phyloP scores from a whole-genome alignment of 1,139 yeast species.

The Protomyces arabidopsidicola region DNA sequence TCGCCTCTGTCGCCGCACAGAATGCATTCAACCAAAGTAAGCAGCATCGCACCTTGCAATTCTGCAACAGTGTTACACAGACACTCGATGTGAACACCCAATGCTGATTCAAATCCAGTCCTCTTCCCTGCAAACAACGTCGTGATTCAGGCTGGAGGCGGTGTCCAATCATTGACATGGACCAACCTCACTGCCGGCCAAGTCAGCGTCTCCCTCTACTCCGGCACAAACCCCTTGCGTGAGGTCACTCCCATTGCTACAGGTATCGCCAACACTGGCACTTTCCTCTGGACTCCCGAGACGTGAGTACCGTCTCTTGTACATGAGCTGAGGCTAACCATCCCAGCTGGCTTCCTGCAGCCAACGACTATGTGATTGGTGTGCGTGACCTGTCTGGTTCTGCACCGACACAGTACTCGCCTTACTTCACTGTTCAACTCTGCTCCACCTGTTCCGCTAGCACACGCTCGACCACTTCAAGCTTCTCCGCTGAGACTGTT shows the following conservation, averaged over 20 bases:
- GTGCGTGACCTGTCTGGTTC: conserved; percentile 15
- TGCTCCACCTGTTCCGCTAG: conserved; percentile 29
- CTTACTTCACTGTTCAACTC: conserved; percentile 28
- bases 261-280: conserved; percentile 25
- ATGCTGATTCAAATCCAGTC: neutral
- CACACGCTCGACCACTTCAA: conserved; percentile 21
- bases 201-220: conserved; percentile 27
- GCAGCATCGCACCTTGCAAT: neutral
- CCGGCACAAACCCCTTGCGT: conserved; percentile 20
- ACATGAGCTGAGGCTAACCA: neutral
- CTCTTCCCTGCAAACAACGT: conserved; percentile 28
- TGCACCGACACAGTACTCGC: conserved; percentile 19
- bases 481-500: conserved; percentile 25
- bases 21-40: conserved; percentile 15
- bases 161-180: conserved; percentile 29
- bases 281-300: conserved; percentile 28
- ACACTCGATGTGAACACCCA: neutral
- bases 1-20: conserved; percentile 19
- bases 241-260: conserved; percentile 23
- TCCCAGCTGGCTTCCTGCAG: conserved; percentile 23
- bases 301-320: neutral
- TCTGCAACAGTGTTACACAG: neutral
- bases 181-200: conserved; percentile 19
- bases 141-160: conserved; percentile 30
- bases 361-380: conserved; percentile 26